Evolutionary conservation across 2,329 filamentous ascomycete genomes (phyloP).

Genomic region (Thielaviopsis musarum): DNA sequence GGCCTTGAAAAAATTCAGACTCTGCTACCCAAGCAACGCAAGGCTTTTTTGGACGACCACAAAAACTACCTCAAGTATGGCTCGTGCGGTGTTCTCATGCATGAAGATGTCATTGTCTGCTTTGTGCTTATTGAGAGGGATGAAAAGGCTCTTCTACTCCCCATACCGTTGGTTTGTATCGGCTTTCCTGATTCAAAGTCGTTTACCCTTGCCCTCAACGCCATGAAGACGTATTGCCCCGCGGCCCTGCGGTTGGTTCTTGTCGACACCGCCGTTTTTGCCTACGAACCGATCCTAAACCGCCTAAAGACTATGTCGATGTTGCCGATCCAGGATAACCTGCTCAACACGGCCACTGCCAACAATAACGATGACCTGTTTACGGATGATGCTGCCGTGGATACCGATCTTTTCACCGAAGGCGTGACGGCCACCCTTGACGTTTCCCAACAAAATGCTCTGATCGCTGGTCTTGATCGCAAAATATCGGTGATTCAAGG

Average conservation of each 20-base stretch:
- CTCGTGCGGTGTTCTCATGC: conserved; percentile 44
- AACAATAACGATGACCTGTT: neutral
- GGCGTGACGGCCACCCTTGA: conserved; percentile 1
- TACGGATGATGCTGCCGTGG: neutral
- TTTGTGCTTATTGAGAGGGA: conserved; percentile 44
- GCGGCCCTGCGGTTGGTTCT: conserved; percentile 30
- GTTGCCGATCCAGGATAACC: conserved; percentile 34
- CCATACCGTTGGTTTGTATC: conserved; percentile 31
- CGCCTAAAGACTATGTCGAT: conserved; percentile 38
- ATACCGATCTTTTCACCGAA: neutral
- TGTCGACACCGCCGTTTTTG: conserved; percentile 49
- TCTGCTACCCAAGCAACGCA: conserved; percentile 19
- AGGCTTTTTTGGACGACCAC: conserved; percentile 29
- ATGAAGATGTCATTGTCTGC: conserved; percentile 32
- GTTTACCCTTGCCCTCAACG: conserved; percentile 23
- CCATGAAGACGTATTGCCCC: neutral
- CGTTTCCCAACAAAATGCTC: conserved; percentile 35
- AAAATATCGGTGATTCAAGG: conserved; percentile 50
- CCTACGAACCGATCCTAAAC: conserved; percentile 49
- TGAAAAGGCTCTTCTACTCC: conserved; percentile 24
- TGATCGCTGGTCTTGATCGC: conserved; percentile 35
- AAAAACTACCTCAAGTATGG: conserved; percentile 38
- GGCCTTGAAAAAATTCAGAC: conserved; percentile 29
- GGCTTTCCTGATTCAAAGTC: conserved; percentile 31
- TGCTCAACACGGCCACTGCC: neutral